Conservation (phyloP, 345 rosid genomes). For the Erucastrum elatum region DNA sequence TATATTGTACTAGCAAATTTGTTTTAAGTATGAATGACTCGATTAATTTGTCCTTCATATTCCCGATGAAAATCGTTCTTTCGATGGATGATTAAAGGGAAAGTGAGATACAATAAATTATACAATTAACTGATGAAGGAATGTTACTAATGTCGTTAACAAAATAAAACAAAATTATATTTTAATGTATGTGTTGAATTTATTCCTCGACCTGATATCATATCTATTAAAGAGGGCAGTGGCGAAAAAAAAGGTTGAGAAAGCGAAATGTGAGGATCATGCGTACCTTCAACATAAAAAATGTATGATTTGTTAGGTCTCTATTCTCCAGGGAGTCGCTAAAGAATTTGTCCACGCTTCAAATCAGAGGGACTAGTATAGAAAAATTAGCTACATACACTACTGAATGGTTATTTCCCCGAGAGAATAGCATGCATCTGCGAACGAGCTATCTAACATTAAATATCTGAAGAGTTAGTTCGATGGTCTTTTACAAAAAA, state of each 20-base stretch:
- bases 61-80: constrained; percentile 18
- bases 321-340: neutral
- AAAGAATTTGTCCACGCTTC: neutral
- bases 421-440: neutral
- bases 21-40: neutral
- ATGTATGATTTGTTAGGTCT: neutral
- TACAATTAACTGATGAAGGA: no score
- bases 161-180: no score
- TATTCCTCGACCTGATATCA: neutral
- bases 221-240: neutral
- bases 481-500: neutral
- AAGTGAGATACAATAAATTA: neutral
- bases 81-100: constrained; percentile 10
- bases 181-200: neutral
- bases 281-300: neutral
- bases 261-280: constrained; percentile 24
- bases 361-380: neutral
- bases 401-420: neutral
- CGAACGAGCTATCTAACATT: neutral
- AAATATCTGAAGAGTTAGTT: neutral
- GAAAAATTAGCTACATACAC: neutral
- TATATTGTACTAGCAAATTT: neutral
- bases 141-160: no score
- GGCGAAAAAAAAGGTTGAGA: constrained; percentile 8
- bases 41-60: neutral